phyloP scores from a whole-genome alignment of 106 monocot species.

The Dioscorea dumetorum region DNA sequence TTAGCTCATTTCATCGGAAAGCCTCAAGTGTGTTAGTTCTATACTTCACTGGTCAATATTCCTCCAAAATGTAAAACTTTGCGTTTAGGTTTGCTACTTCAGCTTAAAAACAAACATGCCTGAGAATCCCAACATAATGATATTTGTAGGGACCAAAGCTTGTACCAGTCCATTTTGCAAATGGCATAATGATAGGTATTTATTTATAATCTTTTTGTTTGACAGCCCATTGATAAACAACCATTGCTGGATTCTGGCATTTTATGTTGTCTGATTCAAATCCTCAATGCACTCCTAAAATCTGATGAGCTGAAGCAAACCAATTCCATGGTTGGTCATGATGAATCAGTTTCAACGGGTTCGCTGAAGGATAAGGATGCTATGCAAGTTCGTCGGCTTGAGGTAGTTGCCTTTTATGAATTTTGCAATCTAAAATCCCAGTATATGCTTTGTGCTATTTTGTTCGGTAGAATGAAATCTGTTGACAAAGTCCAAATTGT shows the following conservation, averaged over 20 bases:
- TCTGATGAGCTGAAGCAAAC: conserved; percentile 35
- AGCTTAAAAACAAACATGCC: too few species aligned
- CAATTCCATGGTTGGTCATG: conserved; percentile 17
- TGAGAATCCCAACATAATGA: too few species aligned
- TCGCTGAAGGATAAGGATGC: conserved; percentile 22
- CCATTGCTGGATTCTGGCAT: conserved; percentile 97
- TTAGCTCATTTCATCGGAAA: too few species aligned
- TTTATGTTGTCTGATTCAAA: conserved; percentile 85
- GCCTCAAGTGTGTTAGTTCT: too few species aligned
- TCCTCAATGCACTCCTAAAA: conserved; percentile 74
- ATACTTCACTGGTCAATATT: too few species aligned
- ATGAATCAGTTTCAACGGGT: conserved; percentile 29
- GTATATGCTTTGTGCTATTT: too few species aligned
- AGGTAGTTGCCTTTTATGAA: conserved; percentile 36
- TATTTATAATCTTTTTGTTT: conserved; percentile 10
- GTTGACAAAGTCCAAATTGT: too few species aligned
- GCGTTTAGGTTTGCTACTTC: too few species aligned
- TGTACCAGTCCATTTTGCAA: conserved; percentile 2
- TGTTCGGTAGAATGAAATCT: too few species aligned
- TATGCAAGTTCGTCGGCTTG: conserved; percentile 55
- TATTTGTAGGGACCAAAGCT: neutral
- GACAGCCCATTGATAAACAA: conserved; percentile 86
- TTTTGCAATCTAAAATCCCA: too few species aligned
- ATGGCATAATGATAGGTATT: neutral
- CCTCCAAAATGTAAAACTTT: too few species aligned